Base-by-base conservation (phyloP, 2,329 filamentous ascomycete species). In the Sporothrix dimorphospora region DNA sequence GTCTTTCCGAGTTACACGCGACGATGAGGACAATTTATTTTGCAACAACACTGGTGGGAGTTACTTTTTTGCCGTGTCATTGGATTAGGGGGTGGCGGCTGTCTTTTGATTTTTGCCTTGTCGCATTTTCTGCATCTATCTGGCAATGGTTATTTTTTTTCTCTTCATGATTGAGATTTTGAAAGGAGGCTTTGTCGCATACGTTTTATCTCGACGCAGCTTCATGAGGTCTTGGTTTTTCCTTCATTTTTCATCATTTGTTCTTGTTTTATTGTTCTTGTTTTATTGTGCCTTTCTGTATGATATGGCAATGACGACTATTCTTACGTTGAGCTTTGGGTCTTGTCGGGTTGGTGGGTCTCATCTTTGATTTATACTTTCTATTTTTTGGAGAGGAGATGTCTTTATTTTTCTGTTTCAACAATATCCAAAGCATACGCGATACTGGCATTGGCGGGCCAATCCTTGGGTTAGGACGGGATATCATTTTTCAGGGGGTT, bases 401-500 rank as follows among this genome's bases (percentile, higher is more conserved):
- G 11, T 45, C 42, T 40, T 66, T 61, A 6, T 45, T 70, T 47
- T 51, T 69, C 24, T 68, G 38, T 67, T 24, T 63, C 49, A 38
- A 65, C 61, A 57, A 53, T 49, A 55, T 66, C 59, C 34, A 59
- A 24, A 70, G 30, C 38, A 57, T 69, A 40, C 6, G 51, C 40
- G 38, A 61, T 70, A 49, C 40, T 70, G 38, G 40, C 40, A 70
- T 61, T 34, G 68, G 53, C 51, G 51, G 68, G 68, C 68, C 38
- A 47, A 38, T 59, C 40, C 51, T 47, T 59, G 38, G 21, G 9
- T 24, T 24, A 40, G 66, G 47, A 40, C n/a, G 7, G 7, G 14
- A 21, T 11, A 24, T 45, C n/a, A 14, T 57, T 16, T 7, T 67
- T 57, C 19, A 59, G 21, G 40, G 40, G 27, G 2, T 42, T 24